Percentiles rank a stretch among this genome's conserved stretches.
phyloP scores from a whole-genome alignment of 345 rosid species.

The Linum tenue region DNA sequence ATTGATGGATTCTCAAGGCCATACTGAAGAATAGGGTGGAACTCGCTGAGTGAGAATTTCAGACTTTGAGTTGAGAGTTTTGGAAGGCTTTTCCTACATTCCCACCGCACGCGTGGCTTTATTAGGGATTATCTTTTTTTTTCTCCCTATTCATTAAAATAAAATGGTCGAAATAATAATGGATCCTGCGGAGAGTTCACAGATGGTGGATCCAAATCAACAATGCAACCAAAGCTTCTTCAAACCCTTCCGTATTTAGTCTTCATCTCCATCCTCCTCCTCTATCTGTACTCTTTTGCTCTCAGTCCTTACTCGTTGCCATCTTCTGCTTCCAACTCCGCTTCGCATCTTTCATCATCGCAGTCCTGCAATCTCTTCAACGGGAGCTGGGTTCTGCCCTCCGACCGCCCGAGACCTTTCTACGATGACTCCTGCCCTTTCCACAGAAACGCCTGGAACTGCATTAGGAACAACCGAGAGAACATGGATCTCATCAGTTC shows the following conservation, averaged over 20 bases:
- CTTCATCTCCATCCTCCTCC: constrained; percentile 42
- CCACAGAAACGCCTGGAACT: constrained; percentile 91
- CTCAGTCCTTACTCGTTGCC: constrained; percentile 24
- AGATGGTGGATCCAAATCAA: constrained; percentile 16
- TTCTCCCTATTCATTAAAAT: too few species aligned
- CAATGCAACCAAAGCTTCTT: constrained; percentile 42
- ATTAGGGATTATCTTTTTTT: too few species aligned
- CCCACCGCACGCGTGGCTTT: too few species aligned
- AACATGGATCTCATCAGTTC: constrained; percentile 68
- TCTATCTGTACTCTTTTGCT: constrained; percentile 41
- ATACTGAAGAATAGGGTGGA: constrained; percentile 12
- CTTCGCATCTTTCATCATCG: constrained; percentile 9
- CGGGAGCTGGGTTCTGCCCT: constrained; percentile 59
- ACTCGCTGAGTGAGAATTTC: too few species aligned
- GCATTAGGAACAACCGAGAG: constrained; percentile 54
- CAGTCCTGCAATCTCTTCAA: constrained; percentile 57
- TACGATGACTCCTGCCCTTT: constrained; percentile 88
- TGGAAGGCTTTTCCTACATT: too few species aligned
- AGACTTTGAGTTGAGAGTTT: too few species aligned
- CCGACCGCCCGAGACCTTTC: constrained; percentile 25
- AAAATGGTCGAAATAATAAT: too few species aligned
- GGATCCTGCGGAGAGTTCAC: neutral
- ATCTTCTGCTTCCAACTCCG: neutral
- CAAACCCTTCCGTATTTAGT: constrained; percentile 37
- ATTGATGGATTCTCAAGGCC: constrained; percentile 32